phyloP scores from a whole-genome alignment of 2,329 filamentous ascomycete genomes.

The Coniochaeta sp. region DNA sequence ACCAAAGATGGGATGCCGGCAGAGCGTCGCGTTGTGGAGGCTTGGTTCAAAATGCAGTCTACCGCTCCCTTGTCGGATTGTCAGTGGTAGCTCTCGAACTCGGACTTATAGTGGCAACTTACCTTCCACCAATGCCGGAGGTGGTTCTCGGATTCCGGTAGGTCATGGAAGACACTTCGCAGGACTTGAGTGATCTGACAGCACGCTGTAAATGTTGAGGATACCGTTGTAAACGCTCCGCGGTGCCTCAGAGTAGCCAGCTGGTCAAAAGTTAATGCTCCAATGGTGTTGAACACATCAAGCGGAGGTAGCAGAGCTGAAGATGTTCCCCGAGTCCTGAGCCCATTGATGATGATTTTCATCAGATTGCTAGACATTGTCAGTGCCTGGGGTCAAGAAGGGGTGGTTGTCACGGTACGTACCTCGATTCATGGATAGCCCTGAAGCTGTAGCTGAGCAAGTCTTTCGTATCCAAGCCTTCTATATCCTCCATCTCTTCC shows the following conservation, averaged over 20 bases:
- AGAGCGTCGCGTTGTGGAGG: conserved; percentile 80
- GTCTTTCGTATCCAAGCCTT: conserved; percentile 76
- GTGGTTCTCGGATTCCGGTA: conserved; percentile 32
- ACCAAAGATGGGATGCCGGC: conserved; percentile 87
- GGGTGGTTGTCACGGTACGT: not conserved
- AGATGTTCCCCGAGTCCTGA: conserved; percentile 35
- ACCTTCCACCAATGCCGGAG: conserved; percentile 67
- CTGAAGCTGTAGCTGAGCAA: conserved; percentile 92
- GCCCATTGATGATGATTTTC: conserved; percentile 49
- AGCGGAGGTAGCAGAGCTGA: conserved; percentile 39
- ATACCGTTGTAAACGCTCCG: conserved; percentile 89
- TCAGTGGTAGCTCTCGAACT: not conserved
- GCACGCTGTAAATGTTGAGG: conserved; percentile 76
- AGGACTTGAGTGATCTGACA: conserved; percentile 57
- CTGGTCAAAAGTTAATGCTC: conserved; percentile 72
- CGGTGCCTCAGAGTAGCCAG: conserved; percentile 78
- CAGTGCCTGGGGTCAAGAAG: conserved; percentile 11
- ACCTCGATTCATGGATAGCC: conserved; percentile 91
- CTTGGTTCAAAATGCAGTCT: conserved; percentile 64
- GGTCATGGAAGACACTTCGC: conserved; percentile 21
- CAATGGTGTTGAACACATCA: conserved; percentile 57
- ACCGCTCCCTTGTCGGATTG: conserved; percentile 48
- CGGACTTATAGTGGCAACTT: conserved; percentile 9
- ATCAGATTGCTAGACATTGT: conserved; percentile 56
- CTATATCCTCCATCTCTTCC: conserved; percentile 65